Conservation (phyloP, 768 basidiomycete species). For the Trametes cinnabarina region DNA sequence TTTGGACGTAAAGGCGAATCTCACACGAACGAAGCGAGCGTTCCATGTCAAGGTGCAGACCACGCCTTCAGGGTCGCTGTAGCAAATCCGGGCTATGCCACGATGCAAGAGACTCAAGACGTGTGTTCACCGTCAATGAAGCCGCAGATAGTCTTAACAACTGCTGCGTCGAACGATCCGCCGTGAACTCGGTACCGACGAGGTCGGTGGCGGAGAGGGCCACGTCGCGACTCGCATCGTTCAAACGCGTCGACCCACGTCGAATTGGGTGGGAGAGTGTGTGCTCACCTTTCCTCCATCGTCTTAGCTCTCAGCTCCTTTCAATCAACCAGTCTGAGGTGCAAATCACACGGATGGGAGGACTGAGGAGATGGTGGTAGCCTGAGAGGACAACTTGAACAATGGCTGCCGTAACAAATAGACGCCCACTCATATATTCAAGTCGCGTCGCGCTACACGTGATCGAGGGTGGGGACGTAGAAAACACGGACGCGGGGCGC, state of each 20-base stretch:
- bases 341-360: neutral
- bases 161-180: neutral
- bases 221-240: neutral
- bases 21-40: neutral
- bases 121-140: no score
- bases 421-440: slow-evolving; percentile 8
- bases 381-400: slow-evolving; percentile 10
- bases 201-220: neutral
- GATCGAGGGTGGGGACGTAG: no score
- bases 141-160: no score
- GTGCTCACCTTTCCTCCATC: slow-evolving; percentile 17
- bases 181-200: neutral
- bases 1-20: neutral
- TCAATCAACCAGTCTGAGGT: neutral
- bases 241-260: neutral
- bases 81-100: neutral
- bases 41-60: neutral
- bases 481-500: no score
- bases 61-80: neutral
- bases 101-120: no score
- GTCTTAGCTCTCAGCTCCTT: no score
- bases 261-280: neutral
- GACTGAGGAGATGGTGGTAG: neutral
- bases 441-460: slow-evolving; percentile 14
- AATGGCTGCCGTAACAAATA: neutral